Conservation (phyloP, 805 yeast species). For the Metschnikowia matae region DNA sequence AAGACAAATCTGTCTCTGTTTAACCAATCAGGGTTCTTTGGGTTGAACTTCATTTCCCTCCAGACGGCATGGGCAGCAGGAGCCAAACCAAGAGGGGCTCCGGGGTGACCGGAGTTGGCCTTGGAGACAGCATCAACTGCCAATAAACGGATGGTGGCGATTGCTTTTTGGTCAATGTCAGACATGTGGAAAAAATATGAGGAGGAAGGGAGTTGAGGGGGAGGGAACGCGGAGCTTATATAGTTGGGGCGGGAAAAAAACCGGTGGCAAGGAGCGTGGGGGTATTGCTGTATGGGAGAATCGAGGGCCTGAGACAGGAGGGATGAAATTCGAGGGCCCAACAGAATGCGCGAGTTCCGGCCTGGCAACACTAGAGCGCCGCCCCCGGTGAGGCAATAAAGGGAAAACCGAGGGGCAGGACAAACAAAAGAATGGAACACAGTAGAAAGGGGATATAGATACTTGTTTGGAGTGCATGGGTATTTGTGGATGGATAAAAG, state of each 20-base stretch:
- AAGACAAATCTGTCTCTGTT: conserved; percentile 94
- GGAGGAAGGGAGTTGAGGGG: background rate
- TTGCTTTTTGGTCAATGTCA: conserved; percentile 63
- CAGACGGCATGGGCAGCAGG: conserved; percentile 89
- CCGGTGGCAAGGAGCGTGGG: conserved; percentile 4
- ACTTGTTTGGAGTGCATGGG: no score
- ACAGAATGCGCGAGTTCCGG: conserved; percentile 2
- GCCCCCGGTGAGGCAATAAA: background rate
- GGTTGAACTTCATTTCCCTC: conserved; percentile 80
- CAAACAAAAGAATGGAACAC: no score
- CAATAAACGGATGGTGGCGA: conserved; percentile 83
- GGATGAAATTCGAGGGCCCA: background rate
- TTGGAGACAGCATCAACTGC: conserved; percentile 82
- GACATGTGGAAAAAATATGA: conserved; percentile 17
- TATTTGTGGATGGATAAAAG: no score
- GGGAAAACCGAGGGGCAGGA: no score
- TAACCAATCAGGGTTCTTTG: conserved; percentile 87
- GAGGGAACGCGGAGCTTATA: conserved; percentile 5
- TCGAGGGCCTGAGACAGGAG: conserved; percentile 1
- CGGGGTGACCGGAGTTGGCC: conserved; percentile 98
- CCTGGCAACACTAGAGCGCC: background rate
- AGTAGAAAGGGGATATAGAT: no score
- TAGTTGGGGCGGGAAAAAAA: conserved; percentile 2
- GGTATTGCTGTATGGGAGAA: conserved; percentile 6
- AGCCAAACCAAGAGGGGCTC: conserved; percentile 98